A percentile compares a stretch with the other conserved stretches of the same genome.
phyloP scores from a whole-genome alignment of 1,284 basidiomycete genomes.

The Fistulinella cinereoalba region DNA sequence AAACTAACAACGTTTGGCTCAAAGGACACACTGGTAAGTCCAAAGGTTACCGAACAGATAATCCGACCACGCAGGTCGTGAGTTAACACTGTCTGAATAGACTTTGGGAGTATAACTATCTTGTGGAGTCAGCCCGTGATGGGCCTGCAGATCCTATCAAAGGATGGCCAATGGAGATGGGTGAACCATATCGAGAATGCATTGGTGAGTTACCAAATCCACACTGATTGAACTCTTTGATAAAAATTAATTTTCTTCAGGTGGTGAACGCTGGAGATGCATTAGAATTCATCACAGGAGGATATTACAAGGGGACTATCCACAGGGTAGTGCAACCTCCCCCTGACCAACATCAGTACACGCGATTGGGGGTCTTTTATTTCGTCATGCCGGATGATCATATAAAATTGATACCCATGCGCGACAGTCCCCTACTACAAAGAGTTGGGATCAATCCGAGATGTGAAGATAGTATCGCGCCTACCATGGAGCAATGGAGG shows the following conservation, averaged over 20 bases:
- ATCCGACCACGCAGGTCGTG: no score
- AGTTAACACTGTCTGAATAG: conserved; percentile 30
- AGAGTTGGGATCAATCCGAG: conserved; percentile 32
- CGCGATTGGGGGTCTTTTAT: conserved; percentile 46
- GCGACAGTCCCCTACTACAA: conserved; percentile 33
- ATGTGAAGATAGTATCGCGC: conserved; percentile 34
- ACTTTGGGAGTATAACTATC: conserved; percentile 57
- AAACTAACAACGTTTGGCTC: conserved; percentile 56
- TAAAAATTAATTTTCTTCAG: conserved; percentile 17
- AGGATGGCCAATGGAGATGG: conserved; percentile 56
- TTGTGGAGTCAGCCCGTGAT: conserved; percentile 61
- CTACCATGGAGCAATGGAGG: conserved; percentile 41
- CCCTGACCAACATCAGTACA: conserved; percentile 38
- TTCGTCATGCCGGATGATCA: conserved; percentile 38
- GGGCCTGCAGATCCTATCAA: conserved; percentile 54
- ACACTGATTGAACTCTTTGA: neutral
- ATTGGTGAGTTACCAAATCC: conserved; percentile 37
- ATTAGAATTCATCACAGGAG: conserved; percentile 54
- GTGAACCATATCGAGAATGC: conserved; percentile 59
- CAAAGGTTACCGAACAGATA: neutral
- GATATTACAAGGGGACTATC: conserved; percentile 47
- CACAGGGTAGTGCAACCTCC: conserved; percentile 46
- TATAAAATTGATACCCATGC: conserved; percentile 31
- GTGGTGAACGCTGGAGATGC: conserved; percentile 59
- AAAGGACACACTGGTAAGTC: conserved; percentile 58